Evolutionary conservation across 2,329 filamentous ascomycete species (phyloP), one percentile per base, ranked within the genome.

Genomic region (Helotiales sp.): DNA sequence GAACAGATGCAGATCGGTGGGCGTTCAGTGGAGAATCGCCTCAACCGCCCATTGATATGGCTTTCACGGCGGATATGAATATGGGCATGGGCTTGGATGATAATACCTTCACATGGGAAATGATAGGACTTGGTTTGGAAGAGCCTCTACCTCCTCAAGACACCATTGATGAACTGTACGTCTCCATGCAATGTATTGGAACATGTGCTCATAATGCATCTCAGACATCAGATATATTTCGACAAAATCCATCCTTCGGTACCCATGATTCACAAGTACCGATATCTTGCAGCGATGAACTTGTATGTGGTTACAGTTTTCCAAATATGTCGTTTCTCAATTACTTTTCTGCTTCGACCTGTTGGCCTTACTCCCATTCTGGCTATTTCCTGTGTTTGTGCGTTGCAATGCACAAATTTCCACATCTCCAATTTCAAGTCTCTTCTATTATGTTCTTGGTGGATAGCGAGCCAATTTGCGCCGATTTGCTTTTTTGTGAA

Each of bases 201-300:
- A 65, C 13, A n/a, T 45, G 24, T 62, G 62, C 66, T 68, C 43
- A 68, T 68, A 40, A 30, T 57, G 13, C 30, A 49, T 30, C 59
- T 40, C 28, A 92, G 89, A 68, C 91, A 96, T 75, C 86, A 92
- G 73, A 88, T 96, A 28, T 99, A 92, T 79, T 98, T 98, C 77
- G 89, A 94, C 65, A 97, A 96, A 78, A 86, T 97, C 10, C 93
- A 98, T 76, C 90, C 91, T 0, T 93, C 93, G 0, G 75, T 92
- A 65, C 93, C 96, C 17, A 92, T 98, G 85, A 91, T 98, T 65
- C 95, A 99, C 78, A 91, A 90, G 74, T 92, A 90, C 68, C 89
- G 95, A 61, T 98, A 96, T 77, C 83, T 96, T 66, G 91, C 93
- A 22, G 92, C 93, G 34, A 93, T 97, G 89, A 93, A 95, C 75